Conservation (phyloP, 1,139 yeast species). For the Saccharomyces hybrid region DNA sequence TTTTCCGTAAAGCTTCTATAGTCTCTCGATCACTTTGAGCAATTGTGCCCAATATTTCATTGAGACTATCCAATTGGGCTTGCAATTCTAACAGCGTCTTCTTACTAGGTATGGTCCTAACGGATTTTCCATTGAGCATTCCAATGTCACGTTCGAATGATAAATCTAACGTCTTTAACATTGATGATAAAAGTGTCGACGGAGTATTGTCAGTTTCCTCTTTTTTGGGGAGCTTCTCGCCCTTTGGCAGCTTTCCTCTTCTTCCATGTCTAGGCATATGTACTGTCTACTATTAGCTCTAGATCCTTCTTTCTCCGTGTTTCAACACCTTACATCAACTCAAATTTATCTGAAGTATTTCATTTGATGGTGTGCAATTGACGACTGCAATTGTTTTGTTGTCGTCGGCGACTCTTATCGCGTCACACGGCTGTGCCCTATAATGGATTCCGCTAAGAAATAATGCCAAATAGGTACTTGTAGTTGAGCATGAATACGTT, state of each 20-base stretch:
- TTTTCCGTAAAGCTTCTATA: slow-evolving; percentile 16
- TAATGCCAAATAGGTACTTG: background rate
- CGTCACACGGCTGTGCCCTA: background rate
- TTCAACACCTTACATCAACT: background rate
- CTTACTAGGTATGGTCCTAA: slow-evolving; percentile 42
- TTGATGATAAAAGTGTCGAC: slow-evolving; percentile 40
- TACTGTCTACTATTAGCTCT: background rate
- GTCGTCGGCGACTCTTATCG: background rate
- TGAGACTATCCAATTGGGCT: slow-evolving; percentile 42
- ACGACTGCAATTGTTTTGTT: background rate
- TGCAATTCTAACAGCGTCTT: slow-evolving; percentile 41
- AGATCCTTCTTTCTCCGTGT: background rate
- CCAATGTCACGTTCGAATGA: slow-evolving; percentile 56
- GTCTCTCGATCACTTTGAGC: slow-evolving; percentile 39
- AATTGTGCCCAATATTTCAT: slow-evolving; percentile 43
- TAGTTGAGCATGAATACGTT: background rate
- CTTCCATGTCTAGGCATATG: slow-evolving; percentile 21
- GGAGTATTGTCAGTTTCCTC: background rate
- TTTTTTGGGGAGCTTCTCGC: background rate
- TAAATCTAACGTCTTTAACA: slow-evolving; percentile 46
- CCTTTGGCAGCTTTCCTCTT: slow-evolving; percentile 13
- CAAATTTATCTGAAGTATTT: background rate
- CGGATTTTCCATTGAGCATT: slow-evolving; percentile 50
- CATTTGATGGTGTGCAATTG: background rate
- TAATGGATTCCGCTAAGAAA: background rate